phyloP scores from a whole-genome alignment of 176 grass and related monocot genomes.

The Hsuehochloa calcarea region DNA sequence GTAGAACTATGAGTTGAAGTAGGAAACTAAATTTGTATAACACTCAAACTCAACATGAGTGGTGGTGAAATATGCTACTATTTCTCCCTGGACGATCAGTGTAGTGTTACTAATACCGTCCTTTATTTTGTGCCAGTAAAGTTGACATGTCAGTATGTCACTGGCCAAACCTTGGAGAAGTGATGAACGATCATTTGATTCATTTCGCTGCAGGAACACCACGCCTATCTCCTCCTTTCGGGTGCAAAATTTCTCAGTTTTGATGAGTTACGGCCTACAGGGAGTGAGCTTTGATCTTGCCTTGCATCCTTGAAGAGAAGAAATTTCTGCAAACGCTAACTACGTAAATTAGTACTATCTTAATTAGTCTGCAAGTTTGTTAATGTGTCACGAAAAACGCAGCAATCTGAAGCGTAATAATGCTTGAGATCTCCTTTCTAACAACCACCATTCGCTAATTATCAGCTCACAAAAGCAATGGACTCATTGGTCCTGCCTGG shows the following conservation, averaged over 20 bases:
- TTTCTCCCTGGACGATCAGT: not conserved
- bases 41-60: not conserved
- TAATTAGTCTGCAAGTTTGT: not conserved
- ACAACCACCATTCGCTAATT: constrained; percentile 22
- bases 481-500: not conserved
- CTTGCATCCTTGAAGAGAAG: not conserved
- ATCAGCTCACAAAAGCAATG: not conserved
- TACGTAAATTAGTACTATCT: not conserved
- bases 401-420: constrained; percentile 16
- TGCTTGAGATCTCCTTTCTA: constrained; percentile 27
- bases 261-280: not conserved
- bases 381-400: not conserved
- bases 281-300: not conserved
- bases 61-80: not conserved
- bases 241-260: not conserved
- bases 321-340: not conserved
- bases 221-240: constrained; percentile 10
- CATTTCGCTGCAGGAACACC: constrained; percentile 14
- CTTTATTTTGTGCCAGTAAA: not conserved
- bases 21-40: too few species aligned
- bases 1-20: too few species aligned
- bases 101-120: not conserved
- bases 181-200: constrained; percentile 11
- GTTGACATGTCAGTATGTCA: not conserved
- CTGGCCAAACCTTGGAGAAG: not conserved